Base-by-base conservation (phyloP, 306 rosid genomes). In the Phaseolus lunatus region DNA sequence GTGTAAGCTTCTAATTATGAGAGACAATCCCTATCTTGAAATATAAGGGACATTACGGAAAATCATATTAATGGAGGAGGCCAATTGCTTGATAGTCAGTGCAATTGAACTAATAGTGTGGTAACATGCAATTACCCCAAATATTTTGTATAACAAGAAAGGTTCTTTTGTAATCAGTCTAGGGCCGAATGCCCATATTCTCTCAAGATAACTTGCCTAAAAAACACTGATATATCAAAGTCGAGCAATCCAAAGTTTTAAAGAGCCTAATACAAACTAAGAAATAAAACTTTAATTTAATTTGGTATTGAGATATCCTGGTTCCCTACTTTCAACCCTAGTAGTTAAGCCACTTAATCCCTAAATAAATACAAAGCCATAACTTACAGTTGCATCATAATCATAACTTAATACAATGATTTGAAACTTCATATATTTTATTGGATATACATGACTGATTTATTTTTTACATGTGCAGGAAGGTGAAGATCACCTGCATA, bases 401-500 rank as follows among this genome's bases (percentile, higher is more conserved):
- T 41, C 43, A 37, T 65, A 29, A 80, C 52, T 43, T 65, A 12
- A 20, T 80, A 5, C 20, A 16, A 44, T 56, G 5, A 31, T 53
- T 39, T 52, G 35, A 49, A 49, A 53, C 53, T 59, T 14, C 23
- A 19, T 43, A 33, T 54, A 27, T 65, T 19, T 27, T 53, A 20
- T 44, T 31, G 67, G 59, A 37, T 57, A 27, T 71, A n/a, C 45
- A 7, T 52, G 33, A 44, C 58, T 56, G 18, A 22, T 47, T 26
- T 75, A 48, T 61, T 39, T 50, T 81, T 45, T 64, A 11, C 58
- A 53, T 50, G 14, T 80, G 85, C 90, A 96, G 98, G 93, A 85
- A 47, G 83, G 85, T 78, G 97, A 81, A 70, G 90, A 87, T 82
- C 81, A 70, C 71, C 79, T 84, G 47, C 90, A 59, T 45, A 84